Evolutionary conservation across 1,139 yeast genomes (phyloP).

Genomic region (Debaryomyces sp.): DNA sequence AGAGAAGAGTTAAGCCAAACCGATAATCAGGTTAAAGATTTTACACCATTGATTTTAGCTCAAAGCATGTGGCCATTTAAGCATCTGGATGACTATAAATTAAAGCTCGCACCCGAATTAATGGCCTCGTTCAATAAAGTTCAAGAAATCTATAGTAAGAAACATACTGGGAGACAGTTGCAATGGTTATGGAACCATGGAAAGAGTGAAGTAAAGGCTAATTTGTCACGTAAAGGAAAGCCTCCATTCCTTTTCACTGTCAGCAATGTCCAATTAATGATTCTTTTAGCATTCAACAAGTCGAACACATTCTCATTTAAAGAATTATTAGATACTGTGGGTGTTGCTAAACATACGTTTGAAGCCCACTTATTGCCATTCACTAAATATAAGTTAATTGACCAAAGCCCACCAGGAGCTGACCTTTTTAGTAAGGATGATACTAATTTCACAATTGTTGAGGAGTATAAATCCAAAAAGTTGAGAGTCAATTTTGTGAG

Average conservation of each 20-base stretch:
- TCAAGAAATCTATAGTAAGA: constrained; percentile 66
- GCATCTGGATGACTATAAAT: constrained; percentile 44
- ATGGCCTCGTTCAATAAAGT: constrained; percentile 66
- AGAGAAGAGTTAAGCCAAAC: constrained; percentile 48
- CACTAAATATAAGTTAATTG: constrained; percentile 74
- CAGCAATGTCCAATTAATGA: constrained; percentile 84
- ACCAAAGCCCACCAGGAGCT: constrained; percentile 62
- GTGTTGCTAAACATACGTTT: constrained; percentile 64
- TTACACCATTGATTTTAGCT: constrained; percentile 79
- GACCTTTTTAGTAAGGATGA: constrained; percentile 49
- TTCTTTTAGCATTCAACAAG: constrained; percentile 78
- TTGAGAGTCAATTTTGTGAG: constrained; percentile 82
- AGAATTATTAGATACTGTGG: constrained; percentile 68
- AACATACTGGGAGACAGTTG: constrained; percentile 86
- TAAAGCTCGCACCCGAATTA: constrained; percentile 55
- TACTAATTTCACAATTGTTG: constrained; percentile 72
- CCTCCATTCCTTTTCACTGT: constrained; percentile 84
- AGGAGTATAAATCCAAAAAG: constrained; percentile 84
- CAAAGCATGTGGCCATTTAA: constrained; percentile 89
- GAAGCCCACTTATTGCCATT: constrained; percentile 79
- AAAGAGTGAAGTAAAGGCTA: constrained; percentile 91
- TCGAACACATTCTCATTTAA: constrained; percentile 58
- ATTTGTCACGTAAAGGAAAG: constrained; percentile 77
- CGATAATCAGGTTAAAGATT: constrained; percentile 52
- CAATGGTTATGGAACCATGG: constrained; percentile 97